Evolutionary conservation across 2,329 filamentous ascomycete genomes (phyloP).

Genomic region (Colletotrichum sp.): DNA sequence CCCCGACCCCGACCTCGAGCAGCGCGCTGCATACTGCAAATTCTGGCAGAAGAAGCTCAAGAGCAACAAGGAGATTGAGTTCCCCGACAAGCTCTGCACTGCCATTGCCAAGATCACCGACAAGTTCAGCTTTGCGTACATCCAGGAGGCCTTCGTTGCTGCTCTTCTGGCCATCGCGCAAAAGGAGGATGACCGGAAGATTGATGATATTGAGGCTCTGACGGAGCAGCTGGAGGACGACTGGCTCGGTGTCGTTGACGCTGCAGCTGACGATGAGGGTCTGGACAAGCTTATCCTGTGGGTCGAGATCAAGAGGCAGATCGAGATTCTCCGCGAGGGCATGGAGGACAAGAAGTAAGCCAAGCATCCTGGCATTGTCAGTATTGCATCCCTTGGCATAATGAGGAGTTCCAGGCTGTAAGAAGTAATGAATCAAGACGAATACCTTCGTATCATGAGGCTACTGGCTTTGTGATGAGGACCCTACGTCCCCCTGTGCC

Average conservation of each 20-base stretch:
- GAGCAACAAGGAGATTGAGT: conserved; percentile 62
- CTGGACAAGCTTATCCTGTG: conserved; percentile 60
- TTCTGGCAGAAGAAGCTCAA: conserved; percentile 67
- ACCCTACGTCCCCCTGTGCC: neutral
- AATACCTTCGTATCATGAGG: neutral
- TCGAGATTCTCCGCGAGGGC: conserved; percentile 64
- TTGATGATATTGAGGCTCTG: conserved; percentile 29
- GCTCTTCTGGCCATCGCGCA: conserved; percentile 64
- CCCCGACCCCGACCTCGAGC: conserved; percentile 57
- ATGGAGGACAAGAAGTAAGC: conserved; percentile 46
- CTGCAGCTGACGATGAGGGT: conserved; percentile 31
- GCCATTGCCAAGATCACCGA: conserved; percentile 68
- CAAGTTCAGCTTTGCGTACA: conserved; percentile 72
- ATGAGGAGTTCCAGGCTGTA: neutral
- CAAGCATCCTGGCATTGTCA: neutral
- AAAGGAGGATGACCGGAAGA: conserved; percentile 9
- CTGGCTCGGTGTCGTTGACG: conserved; percentile 38
- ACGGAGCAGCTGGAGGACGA: conserved; percentile 38
- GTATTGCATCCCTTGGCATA: neutral
- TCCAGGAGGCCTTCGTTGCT: conserved; percentile 73
- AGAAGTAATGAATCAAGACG: neutral
- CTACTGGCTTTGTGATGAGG: neutral
- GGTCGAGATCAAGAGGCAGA: conserved; percentile 68
- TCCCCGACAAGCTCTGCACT: conserved; percentile 61
- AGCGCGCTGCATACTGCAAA: conserved; percentile 63